Percentiles rank a stretch among this genome's conserved stretches.
Evolutionary conservation across 1,284 basidiomycete genomes (phyloP).

Genomic region (Leucoagaricus sp.): DNA sequence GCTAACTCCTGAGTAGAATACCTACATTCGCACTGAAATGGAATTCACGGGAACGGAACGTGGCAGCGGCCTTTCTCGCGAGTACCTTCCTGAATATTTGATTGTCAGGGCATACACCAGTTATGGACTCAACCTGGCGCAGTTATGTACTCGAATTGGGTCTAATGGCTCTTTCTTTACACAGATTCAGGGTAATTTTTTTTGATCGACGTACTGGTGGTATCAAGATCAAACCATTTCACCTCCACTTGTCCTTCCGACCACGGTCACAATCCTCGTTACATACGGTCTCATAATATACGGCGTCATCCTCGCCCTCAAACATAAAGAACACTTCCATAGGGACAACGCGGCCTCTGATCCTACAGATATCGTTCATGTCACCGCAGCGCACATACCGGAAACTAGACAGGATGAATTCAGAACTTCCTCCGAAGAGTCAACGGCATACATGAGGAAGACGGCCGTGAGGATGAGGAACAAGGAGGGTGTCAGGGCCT

Average conservation of each 20-base stretch:
- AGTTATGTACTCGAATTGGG: not conserved
- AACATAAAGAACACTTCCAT: not conserved
- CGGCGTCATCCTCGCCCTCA: not conserved
- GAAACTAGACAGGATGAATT: not conserved
- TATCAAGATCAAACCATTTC: not conserved
- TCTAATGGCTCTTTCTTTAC: not conserved
- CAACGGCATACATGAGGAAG: not conserved
- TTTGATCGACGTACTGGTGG: not conserved
- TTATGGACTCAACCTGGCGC: not conserved
- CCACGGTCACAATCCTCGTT: not conserved
- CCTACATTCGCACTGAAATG: not conserved
- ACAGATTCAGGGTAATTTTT: not conserved
- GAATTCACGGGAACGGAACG: conserved; percentile 1
- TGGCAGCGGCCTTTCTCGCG: too few species aligned
- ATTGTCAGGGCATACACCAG: not conserved
- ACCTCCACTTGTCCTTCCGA: conserved; percentile 1
- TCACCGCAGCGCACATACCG: conserved; percentile 4
- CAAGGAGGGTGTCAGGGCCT: not conserved
- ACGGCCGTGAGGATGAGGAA: not conserved
- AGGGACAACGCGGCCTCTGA: conserved; percentile 3
- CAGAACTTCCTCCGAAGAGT: not conserved
- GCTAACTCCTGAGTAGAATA: not conserved
- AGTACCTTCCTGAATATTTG: not conserved
- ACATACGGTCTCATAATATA: conserved; percentile 7
- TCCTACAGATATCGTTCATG: conserved; percentile 7